Evolutionary conservation across 1,284 basidiomycete species (phyloP), one percentile per base, ranked within the genome.

Genomic region (Schizopora paradoxa): DNA sequence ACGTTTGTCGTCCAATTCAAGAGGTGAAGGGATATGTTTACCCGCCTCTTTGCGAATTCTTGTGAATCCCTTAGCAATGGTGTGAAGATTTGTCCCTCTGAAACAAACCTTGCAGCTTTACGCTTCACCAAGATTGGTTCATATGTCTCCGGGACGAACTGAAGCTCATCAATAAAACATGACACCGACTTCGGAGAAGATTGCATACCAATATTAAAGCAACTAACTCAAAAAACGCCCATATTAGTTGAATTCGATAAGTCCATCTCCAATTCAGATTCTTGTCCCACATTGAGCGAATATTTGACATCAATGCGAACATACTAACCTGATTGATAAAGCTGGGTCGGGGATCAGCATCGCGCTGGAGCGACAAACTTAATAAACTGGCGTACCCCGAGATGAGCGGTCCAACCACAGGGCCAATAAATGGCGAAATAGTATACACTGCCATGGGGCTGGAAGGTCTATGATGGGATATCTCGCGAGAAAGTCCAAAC

Each of bases 371-470:
- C 34, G 6, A 18, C 33, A 2, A 23, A 21, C 13, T 19, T 32
- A 8, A 7, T 18, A 19, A 32, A 4, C 5, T 5, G 6, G 16
- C 72, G 41, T 56, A 79, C 75, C 83, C 85, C 31, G 72, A 66
- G 21, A 84, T 61, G 14, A 82, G 56, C 10, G 81, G 81, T 2
- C 83, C 86, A 6, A 79, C 48, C 0, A 84, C 73, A n/a, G 86
- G 85, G 0, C 87, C 86, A 21, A 86, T 68, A 60, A 90, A 91
- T 0, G 85, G 83, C 1, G 72, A 73, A 22, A 79, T 64, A 0
- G 82, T 83, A 56, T 82, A 90, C 1, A 88, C 56, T 2, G 82
- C 80, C 86, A 91, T 89, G 0, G 88, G 87, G 39, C 82, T 86
- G 52, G 2, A 11, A 10, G 3, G 51, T 43, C 35, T 54, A 22